Evolutionary conservation across 306 rosid species (phyloP).

Genomic region (Prunus armeniaca): DNA sequence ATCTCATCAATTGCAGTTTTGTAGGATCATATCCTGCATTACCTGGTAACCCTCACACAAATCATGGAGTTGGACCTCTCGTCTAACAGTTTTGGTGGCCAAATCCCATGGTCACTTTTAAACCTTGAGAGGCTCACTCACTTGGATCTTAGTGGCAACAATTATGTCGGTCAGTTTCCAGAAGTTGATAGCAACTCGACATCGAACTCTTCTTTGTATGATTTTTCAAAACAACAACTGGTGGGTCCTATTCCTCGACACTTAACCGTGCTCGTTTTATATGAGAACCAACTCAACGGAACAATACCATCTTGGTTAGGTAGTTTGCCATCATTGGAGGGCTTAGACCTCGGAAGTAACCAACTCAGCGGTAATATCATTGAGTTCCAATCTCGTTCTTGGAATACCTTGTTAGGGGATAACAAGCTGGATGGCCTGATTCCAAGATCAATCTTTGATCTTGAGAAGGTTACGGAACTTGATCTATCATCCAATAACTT

Average conservation of each 20-base stretch:
- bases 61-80: background rate
- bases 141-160: too few species aligned
- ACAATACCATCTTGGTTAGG: slow-evolving; percentile 18
- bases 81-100: background rate
- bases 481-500: background rate
- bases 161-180: background rate
- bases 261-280: background rate
- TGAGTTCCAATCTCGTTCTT: background rate
- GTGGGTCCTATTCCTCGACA: too few species aligned
- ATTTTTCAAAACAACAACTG: too few species aligned
- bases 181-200: background rate
- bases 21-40: background rate
- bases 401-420: too few species aligned
- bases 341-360: background rate
- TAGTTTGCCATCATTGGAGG: background rate
- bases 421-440: too few species aligned
- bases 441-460: too few species aligned
- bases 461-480: too few species aligned
- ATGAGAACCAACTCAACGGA: background rate
- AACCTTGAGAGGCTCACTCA: background rate
- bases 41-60: background rate
- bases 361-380: background rate
- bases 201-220: background rate
- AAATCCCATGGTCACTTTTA: background rate
- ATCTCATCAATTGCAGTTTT: background rate